Evolutionary conservation across 2,329 filamentous ascomycete species (phyloP), one percentile per base, ranked within the genome.

Genomic region (Nigrospora oryzae): DNA sequence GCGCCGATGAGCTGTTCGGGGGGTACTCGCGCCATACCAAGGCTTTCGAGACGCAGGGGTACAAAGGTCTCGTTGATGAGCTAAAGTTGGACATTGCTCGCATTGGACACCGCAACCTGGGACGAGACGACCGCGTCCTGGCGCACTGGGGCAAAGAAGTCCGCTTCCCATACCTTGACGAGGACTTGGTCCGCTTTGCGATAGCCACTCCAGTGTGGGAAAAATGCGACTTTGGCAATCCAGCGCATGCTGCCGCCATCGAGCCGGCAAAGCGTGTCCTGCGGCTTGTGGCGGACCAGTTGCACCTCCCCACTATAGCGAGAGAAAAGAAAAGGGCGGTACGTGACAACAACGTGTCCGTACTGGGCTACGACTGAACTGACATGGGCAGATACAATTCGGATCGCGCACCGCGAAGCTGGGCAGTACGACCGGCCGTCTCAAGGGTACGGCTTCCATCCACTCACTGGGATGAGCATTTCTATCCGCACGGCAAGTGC

Each of bases 1-100:
- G 94, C 2, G 94, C 94, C 2, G 93, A 98, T 58, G 93, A 98
- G 65, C 77, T 98, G 1, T 97, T 98, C 60, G 93, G 87, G 14
- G 93, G 93, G 8, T 98, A 98, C 61, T 82, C 81, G 11, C 81
- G 94, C 8, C 93, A 98, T 56, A 77, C 80, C 3, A 79, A 81
- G 4, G 89, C 90, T 0, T 96, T 86, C 59, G 69, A 73, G 7
- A 77, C 84, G 8, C 66, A 69, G 15, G 85, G 88, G 1, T 89
- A 88, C 53, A 49, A 66, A 0, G 87, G 84, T 0, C 75, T 98
- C 2, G 67, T 90, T 5, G 78, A 87, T 1, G 91, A 98, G 64
- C 76, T 98, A 5, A 79, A 86, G 47, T 73, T 97, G 3, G 93
- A 98, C 49, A 84, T 97, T 34, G 73, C 79, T 40, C 80, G 94